Evolutionary conservation across 108 stramenopile genomes (phyloP).

Genomic region (Seminavis robusta): DNA sequence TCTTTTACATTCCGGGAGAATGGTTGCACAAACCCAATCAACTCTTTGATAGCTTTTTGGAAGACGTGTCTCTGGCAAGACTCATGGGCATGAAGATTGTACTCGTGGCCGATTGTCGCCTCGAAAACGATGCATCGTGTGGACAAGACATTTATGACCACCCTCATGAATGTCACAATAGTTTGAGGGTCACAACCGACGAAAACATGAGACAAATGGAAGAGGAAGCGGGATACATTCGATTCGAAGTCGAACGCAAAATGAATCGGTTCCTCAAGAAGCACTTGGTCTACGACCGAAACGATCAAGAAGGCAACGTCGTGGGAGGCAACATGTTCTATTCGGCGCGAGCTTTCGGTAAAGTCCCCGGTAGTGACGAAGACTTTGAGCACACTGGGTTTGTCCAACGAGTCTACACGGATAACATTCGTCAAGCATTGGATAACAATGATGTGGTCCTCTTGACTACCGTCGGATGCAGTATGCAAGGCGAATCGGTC

Average conservation of each 20-base stretch:
- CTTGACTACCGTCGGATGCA: conserved; percentile 50
- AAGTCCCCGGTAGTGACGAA: conserved; percentile 25
- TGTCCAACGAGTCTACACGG: conserved; percentile 31
- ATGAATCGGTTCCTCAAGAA: conserved; percentile 36
- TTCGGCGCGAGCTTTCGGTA: conserved; percentile 46
- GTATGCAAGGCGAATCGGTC: conserved; percentile 37
- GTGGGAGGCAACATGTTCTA: conserved; percentile 61
- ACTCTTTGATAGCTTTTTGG: conserved; percentile 50
- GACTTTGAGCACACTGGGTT: conserved; percentile 53
- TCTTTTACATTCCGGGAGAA: conserved; percentile 83
- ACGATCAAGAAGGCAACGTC: conserved; percentile 38
- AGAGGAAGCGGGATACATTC: conserved; percentile 64
- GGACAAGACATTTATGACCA: conserved; percentile 7
- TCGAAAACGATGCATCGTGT: conserved; percentile 15
- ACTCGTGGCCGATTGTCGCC: conserved; percentile 65
- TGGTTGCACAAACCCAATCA: conserved; percentile 27
- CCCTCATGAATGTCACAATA: conserved; percentile 31
- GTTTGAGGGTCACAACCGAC: conserved; percentile 27
- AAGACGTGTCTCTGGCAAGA: conserved; percentile 78
- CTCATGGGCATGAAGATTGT: conserved; percentile 86
- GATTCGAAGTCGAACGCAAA: conserved; percentile 57
- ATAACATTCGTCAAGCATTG: conserved; percentile 28
- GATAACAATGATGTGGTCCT: conserved; percentile 53
- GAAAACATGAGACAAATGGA: conserved; percentile 38
- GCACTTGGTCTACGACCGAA: not conserved